Evolutionary conservation across 2,329 filamentous ascomycete genomes (phyloP).

Genomic region (Arthroderma sp.): DNA sequence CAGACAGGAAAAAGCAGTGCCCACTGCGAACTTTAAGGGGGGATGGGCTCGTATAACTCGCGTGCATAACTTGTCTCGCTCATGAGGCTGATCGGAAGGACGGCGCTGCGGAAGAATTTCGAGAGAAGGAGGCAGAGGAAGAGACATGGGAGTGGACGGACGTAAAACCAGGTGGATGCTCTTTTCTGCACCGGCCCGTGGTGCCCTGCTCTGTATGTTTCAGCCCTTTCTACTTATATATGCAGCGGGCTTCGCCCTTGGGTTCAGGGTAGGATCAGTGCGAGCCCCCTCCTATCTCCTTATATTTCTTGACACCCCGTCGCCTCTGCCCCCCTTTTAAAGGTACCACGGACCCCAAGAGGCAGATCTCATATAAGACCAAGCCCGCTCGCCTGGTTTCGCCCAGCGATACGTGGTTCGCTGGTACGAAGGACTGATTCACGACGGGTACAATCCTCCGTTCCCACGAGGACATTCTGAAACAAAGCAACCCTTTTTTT

Average conservation of each 20-base stretch:
- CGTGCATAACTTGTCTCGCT: neutral
- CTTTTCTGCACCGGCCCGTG: neutral
- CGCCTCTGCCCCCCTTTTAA: neutral
- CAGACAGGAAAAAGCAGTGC: neutral
- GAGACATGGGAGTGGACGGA: neutral
- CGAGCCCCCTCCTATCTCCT: neutral
- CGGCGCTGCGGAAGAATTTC: neutral
- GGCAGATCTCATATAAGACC: neutral
- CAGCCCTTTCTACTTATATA: neutral
- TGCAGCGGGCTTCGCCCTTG: neutral
- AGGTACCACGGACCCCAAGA: neutral
- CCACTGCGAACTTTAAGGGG: neutral
- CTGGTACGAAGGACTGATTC: neutral
- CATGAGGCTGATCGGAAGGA: neutral
- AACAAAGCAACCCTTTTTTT: neutral
- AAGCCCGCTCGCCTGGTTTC: neutral
- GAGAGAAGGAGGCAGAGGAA: no score
- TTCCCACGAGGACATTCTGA: neutral
- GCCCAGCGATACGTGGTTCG: neutral
- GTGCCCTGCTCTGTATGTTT: neutral
- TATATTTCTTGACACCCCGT: neutral
- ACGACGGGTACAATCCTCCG: slow-evolving; percentile 1
- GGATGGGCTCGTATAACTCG: slow-evolving; percentile 2
- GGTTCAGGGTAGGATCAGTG: neutral
- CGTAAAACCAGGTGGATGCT: neutral